A percentile compares a stretch with the other conserved stretches of the same genome.
Evolutionary conservation across 2,329 filamentous ascomycete genomes (phyloP).

Genomic region (Periconia digitata): DNA sequence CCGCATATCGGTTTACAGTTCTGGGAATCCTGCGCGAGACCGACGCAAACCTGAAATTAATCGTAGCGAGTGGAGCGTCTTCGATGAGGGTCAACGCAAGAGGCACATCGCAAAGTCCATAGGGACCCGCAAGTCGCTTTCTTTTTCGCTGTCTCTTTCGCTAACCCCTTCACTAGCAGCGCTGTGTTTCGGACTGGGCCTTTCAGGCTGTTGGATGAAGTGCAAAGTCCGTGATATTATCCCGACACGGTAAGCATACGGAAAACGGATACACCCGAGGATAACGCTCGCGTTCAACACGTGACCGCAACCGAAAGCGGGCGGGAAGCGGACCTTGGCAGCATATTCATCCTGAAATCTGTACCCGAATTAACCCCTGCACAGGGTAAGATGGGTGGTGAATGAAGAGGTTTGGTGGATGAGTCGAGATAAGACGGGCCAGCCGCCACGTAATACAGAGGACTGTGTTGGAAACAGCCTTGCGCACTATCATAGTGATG

Average conservation of each 20-base stretch:
- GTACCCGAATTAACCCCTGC: no score
- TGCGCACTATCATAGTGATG: background rate
- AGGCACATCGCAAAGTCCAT: no score
- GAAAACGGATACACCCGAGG: background rate
- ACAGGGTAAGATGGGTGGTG: no score
- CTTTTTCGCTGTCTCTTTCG: no score
- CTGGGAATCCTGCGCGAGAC: background rate
- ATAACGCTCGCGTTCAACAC: background rate
- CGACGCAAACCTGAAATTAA: background rate
- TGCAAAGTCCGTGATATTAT: background rate
- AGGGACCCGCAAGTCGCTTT: no score
- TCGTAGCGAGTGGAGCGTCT: background rate
- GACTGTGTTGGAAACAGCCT: background rate
- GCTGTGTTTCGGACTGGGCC: background rate
- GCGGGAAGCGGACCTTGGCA: background rate
- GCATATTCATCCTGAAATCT: background rate
- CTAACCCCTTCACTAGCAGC: no score
- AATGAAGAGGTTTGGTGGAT: no score
- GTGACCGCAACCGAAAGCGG: background rate
- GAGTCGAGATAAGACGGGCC: background rate
- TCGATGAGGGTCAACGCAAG: no score
- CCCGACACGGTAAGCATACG: background rate
- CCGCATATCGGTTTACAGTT: background rate
- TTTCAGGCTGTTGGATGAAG: background rate
- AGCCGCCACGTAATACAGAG: background rate